Evolutionary conservation across 2,329 filamentous ascomycete species (phyloP).

Genomic region (Alternaria longipes): DNA sequence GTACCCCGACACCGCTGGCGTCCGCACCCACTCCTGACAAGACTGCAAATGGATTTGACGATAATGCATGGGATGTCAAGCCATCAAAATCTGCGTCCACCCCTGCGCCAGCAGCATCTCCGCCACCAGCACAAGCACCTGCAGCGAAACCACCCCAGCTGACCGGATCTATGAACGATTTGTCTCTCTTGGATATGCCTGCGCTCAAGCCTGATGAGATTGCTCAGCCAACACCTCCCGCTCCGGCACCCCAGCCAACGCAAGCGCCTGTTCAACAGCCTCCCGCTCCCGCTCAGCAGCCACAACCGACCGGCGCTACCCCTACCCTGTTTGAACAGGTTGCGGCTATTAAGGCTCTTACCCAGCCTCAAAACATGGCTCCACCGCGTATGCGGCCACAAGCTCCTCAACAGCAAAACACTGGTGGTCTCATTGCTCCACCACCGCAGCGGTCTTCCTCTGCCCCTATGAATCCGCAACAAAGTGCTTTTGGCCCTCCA

Average conservation of each 20-base stretch:
- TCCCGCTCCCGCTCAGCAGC: conserved; percentile 42
- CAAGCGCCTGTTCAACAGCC: conserved; percentile 52
- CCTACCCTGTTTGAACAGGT: conserved; percentile 50
- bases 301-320: conserved; percentile 57
- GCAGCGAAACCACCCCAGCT: conserved; percentile 44
- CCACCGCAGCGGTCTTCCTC: conserved; percentile 85
- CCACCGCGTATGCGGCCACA: conserved; percentile 73
- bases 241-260: conserved; percentile 56
- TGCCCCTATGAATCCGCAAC: conserved; percentile 77
- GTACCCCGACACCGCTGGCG: conserved; percentile 60
- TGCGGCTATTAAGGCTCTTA: conserved; percentile 50
- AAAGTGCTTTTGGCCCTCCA: conserved; percentile 74
- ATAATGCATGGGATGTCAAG: conserved; percentile 97
- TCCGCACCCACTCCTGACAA: conserved; percentile 60
- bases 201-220: conserved; percentile 49
- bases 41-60: conserved; percentile 78
- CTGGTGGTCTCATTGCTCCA: conserved; percentile 73
- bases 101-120: conserved; percentile 52
- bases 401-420: conserved; percentile 70
- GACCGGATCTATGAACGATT: conserved; percentile 74
- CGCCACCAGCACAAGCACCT: conserved; percentile 54
- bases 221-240: conserved; percentile 52
- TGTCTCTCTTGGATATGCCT: conserved; percentile 69
- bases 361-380: conserved; percentile 49
- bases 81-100: conserved; percentile 69